These are phyloP conservation scores for Rhodomyrtus tomentosa DNA, from an alignment of 345 rosid genomes.

Conservation along the genomic window DNA sequence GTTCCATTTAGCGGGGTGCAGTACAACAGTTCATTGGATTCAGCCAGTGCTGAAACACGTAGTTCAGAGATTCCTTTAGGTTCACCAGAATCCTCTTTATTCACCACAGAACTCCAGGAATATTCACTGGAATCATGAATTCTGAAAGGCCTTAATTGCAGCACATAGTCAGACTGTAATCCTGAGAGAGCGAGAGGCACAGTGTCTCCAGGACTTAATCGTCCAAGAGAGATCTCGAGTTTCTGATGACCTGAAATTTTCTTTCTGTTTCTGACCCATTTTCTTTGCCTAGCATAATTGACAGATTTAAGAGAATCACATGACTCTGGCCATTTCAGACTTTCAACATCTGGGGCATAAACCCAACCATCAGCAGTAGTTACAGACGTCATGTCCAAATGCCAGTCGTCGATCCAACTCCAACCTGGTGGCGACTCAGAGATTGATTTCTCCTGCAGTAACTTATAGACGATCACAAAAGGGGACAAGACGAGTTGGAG, in stretches of 20 bases:
- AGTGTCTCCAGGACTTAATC: conserved; percentile 57
- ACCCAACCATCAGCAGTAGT: conserved; percentile 52
- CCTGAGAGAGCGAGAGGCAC: conserved; percentile 66
- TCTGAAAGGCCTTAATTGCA: conserved; percentile 53
- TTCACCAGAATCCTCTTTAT: conserved; percentile 22
- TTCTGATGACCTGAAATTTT: conserved; percentile 12
- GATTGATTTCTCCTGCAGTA: conserved; percentile 6
- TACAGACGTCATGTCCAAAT: conserved; percentile 31
- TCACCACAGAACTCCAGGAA: conserved; percentile 81
- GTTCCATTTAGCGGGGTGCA: conserved; percentile 52
- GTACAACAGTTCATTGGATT: conserved; percentile 57
- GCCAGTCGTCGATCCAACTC: conserved; percentile 59
- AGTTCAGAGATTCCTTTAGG: conserved; percentile 34
- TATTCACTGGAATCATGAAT: conserved; percentile 31
- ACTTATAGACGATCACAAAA: neutral
- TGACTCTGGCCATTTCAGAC: conserved; percentile 49
- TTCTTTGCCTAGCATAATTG: conserved; percentile 53
- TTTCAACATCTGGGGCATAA: conserved; percentile 49
- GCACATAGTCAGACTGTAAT: conserved; percentile 52
- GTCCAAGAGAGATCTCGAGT: conserved; percentile 50
- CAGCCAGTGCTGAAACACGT: conserved; percentile 55
- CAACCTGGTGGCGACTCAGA: conserved; percentile 32
- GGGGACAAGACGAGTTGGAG: neutral
- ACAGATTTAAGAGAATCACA: conserved; percentile 23
- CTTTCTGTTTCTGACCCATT: conserved; percentile 46